These are phyloP conservation scores for Leccinum boreale DNA, from an alignment of 768 basidiomycete species.

Conservation along the genomic window DNA sequence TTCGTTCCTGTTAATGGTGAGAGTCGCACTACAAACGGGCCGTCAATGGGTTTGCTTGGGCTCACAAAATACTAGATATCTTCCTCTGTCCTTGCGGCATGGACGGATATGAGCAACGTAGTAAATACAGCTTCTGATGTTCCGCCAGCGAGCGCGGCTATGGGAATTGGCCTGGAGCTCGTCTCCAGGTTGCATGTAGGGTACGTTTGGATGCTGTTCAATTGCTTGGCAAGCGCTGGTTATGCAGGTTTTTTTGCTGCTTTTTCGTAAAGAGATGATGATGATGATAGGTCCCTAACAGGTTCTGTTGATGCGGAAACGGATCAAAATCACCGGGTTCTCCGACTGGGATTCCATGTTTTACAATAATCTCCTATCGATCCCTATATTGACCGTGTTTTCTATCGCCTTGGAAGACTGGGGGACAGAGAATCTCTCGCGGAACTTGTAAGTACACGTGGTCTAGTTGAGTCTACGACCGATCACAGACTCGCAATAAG, in stretches of 20 bases:
- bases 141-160: slow-evolving; percentile 25
- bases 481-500: slow-evolving; percentile 37
- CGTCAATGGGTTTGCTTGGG: background rate
- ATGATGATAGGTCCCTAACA: slow-evolving; percentile 28
- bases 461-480: background rate
- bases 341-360: slow-evolving; percentile 99
- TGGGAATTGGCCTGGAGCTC: slow-evolving; percentile 28
- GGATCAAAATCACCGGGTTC: slow-evolving; percentile 93
- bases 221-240: slow-evolving; percentile 85
- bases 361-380: slow-evolving; percentile 95
- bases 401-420: slow-evolving; percentile 89
- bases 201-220: slow-evolving; percentile 95
- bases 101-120: slow-evolving; percentile 67
- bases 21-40: slow-evolving; percentile 12
- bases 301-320: slow-evolving; percentile 95
- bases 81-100: slow-evolving; percentile 96
- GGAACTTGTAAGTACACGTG: slow-evolving; percentile 81
- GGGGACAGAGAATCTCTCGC: slow-evolving; percentile 68
- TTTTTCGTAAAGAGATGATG: slow-evolving; percentile 2
- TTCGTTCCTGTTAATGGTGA: slow-evolving; percentile 90
- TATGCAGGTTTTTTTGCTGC: slow-evolving; percentile 57
- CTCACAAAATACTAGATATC: slow-evolving; percentile 53
- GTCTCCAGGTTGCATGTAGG: slow-evolving; percentile 66
- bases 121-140: slow-evolving; percentile 25
- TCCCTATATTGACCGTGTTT: slow-evolving; percentile 81